Evolutionary conservation across 1,284 basidiomycete species (phyloP).

Genomic region (Anthracocystis panici-leucophaei): DNA sequence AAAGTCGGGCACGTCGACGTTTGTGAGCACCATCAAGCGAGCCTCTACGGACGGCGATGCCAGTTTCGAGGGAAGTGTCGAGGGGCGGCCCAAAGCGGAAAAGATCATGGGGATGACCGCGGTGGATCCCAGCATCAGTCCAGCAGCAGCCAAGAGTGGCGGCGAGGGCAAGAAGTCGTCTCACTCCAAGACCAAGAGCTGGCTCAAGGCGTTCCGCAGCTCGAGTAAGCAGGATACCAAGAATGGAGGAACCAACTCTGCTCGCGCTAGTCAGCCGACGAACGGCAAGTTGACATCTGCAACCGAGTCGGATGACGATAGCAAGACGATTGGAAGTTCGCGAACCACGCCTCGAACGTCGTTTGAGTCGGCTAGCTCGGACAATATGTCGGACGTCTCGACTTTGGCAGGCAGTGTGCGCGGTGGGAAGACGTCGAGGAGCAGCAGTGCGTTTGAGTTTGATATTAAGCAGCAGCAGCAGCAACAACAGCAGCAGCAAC

Average conservation of each 20-base stretch:
- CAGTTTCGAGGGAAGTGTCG: constrained; percentile 26
- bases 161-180: constrained; percentile 31
- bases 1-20: constrained; percentile 50
- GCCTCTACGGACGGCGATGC: constrained; percentile 48
- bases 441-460: constrained; percentile 36
- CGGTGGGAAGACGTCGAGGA: constrained; percentile 19
- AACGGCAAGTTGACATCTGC: constrained; percentile 19
- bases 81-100: constrained; percentile 54
- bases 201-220: constrained; percentile 60
- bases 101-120: constrained; percentile 60
- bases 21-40: constrained; percentile 64
- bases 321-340: constrained; percentile 34
- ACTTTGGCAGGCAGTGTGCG: constrained; percentile 45
- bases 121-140: constrained; percentile 22
- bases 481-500: constrained; percentile 3
- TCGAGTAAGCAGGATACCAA: constrained; percentile 28
- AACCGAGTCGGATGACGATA: constrained; percentile 55
- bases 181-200: constrained; percentile 61
- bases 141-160: constrained; percentile 1
- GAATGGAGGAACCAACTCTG: neutral
- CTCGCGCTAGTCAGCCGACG: constrained; percentile 11
- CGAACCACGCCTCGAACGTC: constrained; percentile 40
- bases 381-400: constrained; percentile 49
- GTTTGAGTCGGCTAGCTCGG: constrained; percentile 39
- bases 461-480: constrained; percentile 47